These are phyloP conservation scores for Fusarium musae DNA, from an alignment of 2,329 filamentous ascomycete species.

Conservation along the genomic window DNA sequence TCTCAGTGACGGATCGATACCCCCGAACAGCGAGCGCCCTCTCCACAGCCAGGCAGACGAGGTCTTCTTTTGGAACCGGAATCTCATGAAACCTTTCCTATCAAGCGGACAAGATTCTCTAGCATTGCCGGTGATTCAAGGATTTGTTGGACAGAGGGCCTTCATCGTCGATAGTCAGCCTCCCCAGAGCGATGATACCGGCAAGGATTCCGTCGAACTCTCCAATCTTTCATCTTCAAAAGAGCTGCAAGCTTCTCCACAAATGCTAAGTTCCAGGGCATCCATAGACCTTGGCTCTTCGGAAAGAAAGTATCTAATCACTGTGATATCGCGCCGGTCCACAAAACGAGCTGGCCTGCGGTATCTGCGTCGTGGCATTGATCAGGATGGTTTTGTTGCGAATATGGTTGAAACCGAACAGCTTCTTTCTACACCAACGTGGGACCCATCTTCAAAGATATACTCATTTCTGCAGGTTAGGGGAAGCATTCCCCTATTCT, in stretches of 20 bases:
- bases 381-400: slow-evolving; percentile 88
- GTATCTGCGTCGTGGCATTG: slow-evolving; percentile 89
- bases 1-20: slow-evolving; percentile 51
- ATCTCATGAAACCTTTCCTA: slow-evolving; percentile 79
- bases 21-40: slow-evolving; percentile 54
- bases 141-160: slow-evolving; percentile 87
- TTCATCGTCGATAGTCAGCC: slow-evolving; percentile 78
- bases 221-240: slow-evolving; percentile 50
- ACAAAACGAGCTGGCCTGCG: slow-evolving; percentile 86
- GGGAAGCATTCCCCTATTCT: slow-evolving; percentile 94
- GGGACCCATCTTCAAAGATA: slow-evolving; percentile 69
- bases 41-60: slow-evolving; percentile 79
- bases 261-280: slow-evolving; percentile 38
- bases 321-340: slow-evolving; percentile 89
- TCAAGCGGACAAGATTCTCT: slow-evolving; percentile 77
- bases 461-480: slow-evolving; percentile 90
- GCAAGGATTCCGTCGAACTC: slow-evolving; percentile 60
- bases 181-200: slow-evolving; percentile 61
- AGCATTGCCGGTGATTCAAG: slow-evolving; percentile 87
- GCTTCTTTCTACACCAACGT: slow-evolving; percentile 78
- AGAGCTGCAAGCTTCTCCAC: slow-evolving; percentile 41
- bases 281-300: slow-evolving; percentile 58
- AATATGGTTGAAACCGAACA: slow-evolving; percentile 97
- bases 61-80: slow-evolving; percentile 90
- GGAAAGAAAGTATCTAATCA: slow-evolving; percentile 78